Conservation (phyloP, 2,329 filamentous ascomycete genomes). For the Diaporthe australafricana region DNA sequence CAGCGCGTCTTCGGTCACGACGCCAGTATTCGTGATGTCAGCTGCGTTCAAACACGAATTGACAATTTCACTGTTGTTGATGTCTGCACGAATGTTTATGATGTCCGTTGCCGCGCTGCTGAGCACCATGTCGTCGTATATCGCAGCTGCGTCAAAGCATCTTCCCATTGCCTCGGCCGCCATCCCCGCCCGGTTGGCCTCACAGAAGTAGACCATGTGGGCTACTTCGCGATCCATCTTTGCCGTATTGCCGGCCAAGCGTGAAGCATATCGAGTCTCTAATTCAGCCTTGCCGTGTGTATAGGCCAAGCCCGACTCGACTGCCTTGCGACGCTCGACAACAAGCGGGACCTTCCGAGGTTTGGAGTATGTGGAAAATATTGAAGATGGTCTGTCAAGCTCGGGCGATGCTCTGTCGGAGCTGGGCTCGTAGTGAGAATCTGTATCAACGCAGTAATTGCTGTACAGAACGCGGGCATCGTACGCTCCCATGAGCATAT, state of each 20-base stretch:
- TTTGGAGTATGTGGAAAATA: background rate
- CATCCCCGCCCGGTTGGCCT: conserved; percentile 23
- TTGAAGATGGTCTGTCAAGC: background rate
- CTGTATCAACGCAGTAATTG: conserved; percentile 25
- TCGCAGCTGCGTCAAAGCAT: conserved; percentile 22
- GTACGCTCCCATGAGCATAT: conserved; percentile 27
- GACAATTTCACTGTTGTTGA: conserved; percentile 5
- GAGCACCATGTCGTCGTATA: conserved; percentile 30
- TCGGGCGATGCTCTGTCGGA: background rate
- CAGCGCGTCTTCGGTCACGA: conserved; percentile 14
- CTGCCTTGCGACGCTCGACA: conserved; percentile 16
- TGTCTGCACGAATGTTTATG: conserved; percentile 10
- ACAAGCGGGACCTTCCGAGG: conserved; percentile 13
- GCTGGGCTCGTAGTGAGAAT: background rate
- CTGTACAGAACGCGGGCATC: conserved; percentile 19
- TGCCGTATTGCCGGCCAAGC: conserved; percentile 1
- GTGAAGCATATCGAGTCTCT: background rate
- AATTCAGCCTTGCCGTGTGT: conserved; percentile 9
- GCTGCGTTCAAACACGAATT: conserved; percentile 21
- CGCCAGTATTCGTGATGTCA: conserved; percentile 16
- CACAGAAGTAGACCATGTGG: conserved; percentile 19
- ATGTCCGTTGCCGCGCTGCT: conserved; percentile 21
- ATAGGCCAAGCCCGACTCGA: conserved; percentile 1
- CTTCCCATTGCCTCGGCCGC: conserved; percentile 23
- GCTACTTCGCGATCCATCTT: conserved; percentile 11